phyloP scores from a whole-genome alignment of 768 basidiomycete species.

The Podaxis pistillaris region DNA sequence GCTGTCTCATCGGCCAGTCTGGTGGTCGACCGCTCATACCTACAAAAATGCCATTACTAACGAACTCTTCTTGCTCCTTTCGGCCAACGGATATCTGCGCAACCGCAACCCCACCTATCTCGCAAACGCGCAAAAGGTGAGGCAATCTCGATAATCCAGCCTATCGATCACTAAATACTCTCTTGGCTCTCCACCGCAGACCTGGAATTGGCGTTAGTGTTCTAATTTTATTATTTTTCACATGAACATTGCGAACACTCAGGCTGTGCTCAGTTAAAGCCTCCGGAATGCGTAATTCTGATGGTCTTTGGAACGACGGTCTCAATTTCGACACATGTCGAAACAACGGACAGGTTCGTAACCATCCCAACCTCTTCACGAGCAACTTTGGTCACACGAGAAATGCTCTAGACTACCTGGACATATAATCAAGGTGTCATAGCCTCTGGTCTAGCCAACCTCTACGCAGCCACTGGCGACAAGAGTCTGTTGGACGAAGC shows the following conservation, averaged over 20 bases:
- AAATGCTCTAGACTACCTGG: slow-evolving; percentile 46
- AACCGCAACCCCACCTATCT: slow-evolving; percentile 38
- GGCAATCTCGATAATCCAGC: not conserved
- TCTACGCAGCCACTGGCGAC: slow-evolving; percentile 40
- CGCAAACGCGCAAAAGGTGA: slow-evolving; percentile 46
- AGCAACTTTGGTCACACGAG: not conserved
- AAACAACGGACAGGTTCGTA: slow-evolving; percentile 43
- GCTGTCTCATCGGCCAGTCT: slow-evolving; percentile 32
- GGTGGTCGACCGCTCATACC: slow-evolving; percentile 54
- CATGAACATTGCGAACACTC: not conserved
- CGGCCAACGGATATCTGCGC: slow-evolving; percentile 45
- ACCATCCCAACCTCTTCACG: not conserved
- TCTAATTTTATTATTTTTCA: not conserved
- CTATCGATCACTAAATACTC: not conserved
- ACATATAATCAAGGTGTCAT: slow-evolving; percentile 62
- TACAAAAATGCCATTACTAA: slow-evolving; percentile 68
- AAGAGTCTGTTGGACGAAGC: slow-evolving; percentile 41
- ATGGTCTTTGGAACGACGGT: slow-evolving; percentile 46
- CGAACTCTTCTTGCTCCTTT: slow-evolving; percentile 50
- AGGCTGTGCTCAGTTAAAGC: slow-evolving; percentile 29
- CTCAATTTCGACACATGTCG: slow-evolving; percentile 32
- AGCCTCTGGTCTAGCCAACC: slow-evolving; percentile 49
- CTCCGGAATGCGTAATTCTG: slow-evolving; percentile 45
- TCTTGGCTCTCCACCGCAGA: slow-evolving; percentile 17
- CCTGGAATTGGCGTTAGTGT: slow-evolving; percentile 36